phyloP scores from a whole-genome alignment of 441 rosid species.

The Pelargonium cotyledonis region DNA sequence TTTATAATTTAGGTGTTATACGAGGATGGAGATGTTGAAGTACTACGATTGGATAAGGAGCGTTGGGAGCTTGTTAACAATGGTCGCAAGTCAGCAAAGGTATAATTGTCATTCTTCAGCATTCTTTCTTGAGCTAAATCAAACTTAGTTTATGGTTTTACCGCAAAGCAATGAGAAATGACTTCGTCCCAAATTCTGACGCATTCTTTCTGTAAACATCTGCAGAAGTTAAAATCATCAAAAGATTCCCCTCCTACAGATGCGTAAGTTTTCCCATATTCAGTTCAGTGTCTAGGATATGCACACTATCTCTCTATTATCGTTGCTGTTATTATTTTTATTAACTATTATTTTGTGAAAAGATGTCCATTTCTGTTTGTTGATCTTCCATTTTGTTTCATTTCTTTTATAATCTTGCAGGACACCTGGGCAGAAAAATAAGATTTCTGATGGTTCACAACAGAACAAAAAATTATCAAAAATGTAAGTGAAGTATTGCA shows the following conservation, averaged over 20 bases:
- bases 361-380: background rate
- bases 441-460: constrained; percentile 31
- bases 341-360: background rate
- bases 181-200: constrained; percentile 17
- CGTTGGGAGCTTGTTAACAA: constrained; percentile 81
- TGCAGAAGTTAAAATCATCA: constrained; percentile 54
- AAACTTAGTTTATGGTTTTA: constrained; percentile 7
- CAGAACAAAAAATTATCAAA: constrained; percentile 38
- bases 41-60: constrained; percentile 77
- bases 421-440: constrained; percentile 46
- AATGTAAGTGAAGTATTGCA: constrained; percentile 42
- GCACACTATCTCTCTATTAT: background rate
- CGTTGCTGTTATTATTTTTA: too few relatives aligned
- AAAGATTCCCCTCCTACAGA: constrained; percentile 34
- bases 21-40: constrained; percentile 96
- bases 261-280: constrained; percentile 42
- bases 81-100: constrained; percentile 68
- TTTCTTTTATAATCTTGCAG: constrained; percentile 32
- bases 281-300: background rate
- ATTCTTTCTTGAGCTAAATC: constrained; percentile 13
- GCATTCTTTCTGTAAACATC: constrained; percentile 22
- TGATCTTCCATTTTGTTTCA: constrained; percentile 5
- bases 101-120: constrained; percentile 18
- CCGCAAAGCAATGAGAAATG: constrained; percentile 5
- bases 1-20: constrained; percentile 58